phyloP scores from a whole-genome alignment of 129 eudicot species.

The Lactuca sativa region DNA sequence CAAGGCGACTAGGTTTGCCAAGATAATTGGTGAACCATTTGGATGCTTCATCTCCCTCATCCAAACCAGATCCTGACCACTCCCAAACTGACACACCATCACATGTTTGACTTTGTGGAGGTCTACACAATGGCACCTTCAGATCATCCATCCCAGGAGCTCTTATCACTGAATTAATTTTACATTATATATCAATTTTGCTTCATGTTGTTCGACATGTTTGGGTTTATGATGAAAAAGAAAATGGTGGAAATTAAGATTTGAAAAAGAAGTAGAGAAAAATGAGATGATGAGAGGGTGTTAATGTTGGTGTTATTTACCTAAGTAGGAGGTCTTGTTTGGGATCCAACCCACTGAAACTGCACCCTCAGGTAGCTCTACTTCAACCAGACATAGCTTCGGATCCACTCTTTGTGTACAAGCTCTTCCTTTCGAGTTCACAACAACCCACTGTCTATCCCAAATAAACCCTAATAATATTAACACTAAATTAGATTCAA shows the following conservation, averaged over 20 bases:
- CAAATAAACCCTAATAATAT: conserved; percentile 62
- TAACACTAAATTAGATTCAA: neutral
- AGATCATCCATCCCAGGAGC: conserved; percentile 77
- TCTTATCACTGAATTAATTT: conserved; percentile 42
- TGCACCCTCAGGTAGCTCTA: conserved; percentile 66
- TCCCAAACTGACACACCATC: conserved; percentile 78
- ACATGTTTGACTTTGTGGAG: conserved; percentile 38
- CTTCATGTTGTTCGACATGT: neutral
- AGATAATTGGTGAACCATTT: conserved; percentile 68
- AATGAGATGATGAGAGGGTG: neutral
- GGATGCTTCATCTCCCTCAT: conserved; percentile 74
- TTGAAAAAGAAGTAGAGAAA: neutral
- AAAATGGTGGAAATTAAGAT: neutral
- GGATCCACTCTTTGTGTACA: conserved; percentile 84
- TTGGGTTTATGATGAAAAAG: neutral
- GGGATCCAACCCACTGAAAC: conserved; percentile 62
- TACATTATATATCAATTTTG: neutral
- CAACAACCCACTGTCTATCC: conserved; percentile 91
- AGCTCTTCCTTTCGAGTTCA: conserved; percentile 79
- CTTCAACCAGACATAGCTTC: conserved; percentile 69
- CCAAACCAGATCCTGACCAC: conserved; percentile 82
- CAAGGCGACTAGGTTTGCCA: conserved; percentile 70
- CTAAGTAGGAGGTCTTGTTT: conserved; percentile 51
- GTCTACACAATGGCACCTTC: conserved; percentile 57
- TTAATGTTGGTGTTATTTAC: conserved; percentile 23